phyloP scores from a whole-genome alignment of 179 eudicot genomes.

The Corrigiola litoralis region DNA sequence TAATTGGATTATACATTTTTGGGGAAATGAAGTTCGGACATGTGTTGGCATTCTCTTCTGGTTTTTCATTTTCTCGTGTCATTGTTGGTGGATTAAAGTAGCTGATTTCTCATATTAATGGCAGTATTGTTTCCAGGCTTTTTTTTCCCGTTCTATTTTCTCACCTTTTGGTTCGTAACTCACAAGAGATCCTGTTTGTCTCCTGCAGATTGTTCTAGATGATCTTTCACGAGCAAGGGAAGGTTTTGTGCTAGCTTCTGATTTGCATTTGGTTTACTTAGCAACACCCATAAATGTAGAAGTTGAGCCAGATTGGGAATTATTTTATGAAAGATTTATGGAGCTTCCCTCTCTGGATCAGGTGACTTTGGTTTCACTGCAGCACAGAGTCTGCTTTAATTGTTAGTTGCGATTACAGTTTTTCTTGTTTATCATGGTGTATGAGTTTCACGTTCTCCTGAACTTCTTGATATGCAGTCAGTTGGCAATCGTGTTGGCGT shows the following conservation, averaged over 20 bases:
- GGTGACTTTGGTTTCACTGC: conserved; percentile 34
- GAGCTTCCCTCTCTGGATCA: conserved; percentile 76
- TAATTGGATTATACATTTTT: background rate
- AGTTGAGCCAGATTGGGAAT: conserved; percentile 97
- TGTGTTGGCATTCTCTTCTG: background rate
- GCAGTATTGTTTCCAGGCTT: background rate
- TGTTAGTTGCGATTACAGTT: background rate
- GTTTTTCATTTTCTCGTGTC: background rate
- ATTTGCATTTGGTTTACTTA: conserved; percentile 92
- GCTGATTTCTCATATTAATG: background rate
- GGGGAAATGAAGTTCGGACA: background rate
- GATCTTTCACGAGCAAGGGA: conserved; percentile 98
- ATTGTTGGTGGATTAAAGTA: background rate
- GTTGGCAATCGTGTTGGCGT: conserved; percentile 99
- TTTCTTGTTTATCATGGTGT: background rate
- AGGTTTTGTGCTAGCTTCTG: conserved; percentile 98
- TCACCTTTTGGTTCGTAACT: background rate
- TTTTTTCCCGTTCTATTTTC: background rate
- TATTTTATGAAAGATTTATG: conserved; percentile 93
- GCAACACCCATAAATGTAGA: conserved; percentile 97
- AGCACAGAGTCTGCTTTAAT: background rate
- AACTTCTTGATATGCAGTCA: conserved; percentile 45
- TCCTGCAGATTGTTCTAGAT: conserved; percentile 78
- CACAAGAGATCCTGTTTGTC: background rate
- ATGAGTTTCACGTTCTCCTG: background rate